phyloP scores from a whole-genome alignment of 2,329 filamentous ascomycete species.

The Ophiostoma perfectum region DNA sequence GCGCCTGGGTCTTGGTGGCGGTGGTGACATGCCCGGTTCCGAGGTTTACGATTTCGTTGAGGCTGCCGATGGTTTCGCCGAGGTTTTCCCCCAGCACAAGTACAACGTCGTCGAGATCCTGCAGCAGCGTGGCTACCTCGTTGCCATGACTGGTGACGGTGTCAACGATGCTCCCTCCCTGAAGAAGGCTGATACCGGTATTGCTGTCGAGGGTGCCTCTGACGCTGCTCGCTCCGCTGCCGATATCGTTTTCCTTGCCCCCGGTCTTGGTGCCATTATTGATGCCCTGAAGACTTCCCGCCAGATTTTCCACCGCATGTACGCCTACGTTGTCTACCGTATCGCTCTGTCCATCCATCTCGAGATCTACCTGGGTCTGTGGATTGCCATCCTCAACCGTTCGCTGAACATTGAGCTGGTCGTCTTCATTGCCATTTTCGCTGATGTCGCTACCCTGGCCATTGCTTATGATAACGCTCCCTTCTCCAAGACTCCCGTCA shows the following conservation, averaged over 20 bases:
- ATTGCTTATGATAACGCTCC: constrained; percentile 93
- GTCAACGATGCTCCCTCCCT: constrained; percentile 90
- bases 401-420: constrained; percentile 81
- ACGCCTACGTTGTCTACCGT: constrained; percentile 92
- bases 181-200: constrained; percentile 95
- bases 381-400: constrained; percentile 83
- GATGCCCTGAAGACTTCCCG: constrained; percentile 88
- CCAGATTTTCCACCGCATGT: constrained; percentile 96
- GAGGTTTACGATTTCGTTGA: constrained; percentile 95
- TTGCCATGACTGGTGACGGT: constrained; percentile 95
- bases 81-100: constrained; percentile 94
- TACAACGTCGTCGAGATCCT: constrained; percentile 91
- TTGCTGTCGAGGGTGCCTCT: constrained; percentile 86
- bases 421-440: constrained; percentile 92
- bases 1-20: constrained; percentile 81
- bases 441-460: constrained; percentile 83
- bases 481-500: constrained; percentile 78
- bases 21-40: constrained; percentile 87
- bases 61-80: constrained; percentile 89
- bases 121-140: constrained; percentile 86
- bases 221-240: constrained; percentile 86
- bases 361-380: constrained; percentile 85
- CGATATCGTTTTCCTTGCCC: constrained; percentile 90
- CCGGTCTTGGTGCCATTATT: constrained; percentile 86
- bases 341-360: constrained; percentile 87